These are phyloP conservation scores for Bimuria novae-zelandiae DNA, from an alignment of 2,329 filamentous ascomycete genomes.

Conservation along the genomic window DNA sequence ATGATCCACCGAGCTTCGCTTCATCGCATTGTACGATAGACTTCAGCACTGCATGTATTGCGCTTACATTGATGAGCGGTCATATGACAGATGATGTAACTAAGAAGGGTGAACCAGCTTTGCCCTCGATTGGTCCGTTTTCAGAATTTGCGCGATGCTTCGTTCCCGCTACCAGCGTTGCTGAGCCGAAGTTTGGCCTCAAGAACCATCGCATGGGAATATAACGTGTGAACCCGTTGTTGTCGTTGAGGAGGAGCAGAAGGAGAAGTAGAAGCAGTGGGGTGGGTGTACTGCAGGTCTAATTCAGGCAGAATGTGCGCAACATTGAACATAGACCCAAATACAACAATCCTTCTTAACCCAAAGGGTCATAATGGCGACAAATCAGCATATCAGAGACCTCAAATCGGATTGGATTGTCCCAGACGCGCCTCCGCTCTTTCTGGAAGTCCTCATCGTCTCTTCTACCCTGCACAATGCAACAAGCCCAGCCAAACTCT, in stretches of 20 bases:
- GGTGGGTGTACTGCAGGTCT: no score
- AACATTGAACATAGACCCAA: background rate
- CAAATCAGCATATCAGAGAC: background rate
- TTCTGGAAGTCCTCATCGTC: background rate
- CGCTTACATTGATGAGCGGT: background rate
- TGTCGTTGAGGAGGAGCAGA: no score
- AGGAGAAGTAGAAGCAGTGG: no score
- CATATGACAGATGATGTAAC: background rate
- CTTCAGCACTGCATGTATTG: no score
- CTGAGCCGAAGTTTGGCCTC: no score
- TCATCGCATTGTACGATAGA: background rate
- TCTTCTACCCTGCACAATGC: background rate
- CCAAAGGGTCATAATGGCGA: background rate
- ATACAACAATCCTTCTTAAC: background rate
- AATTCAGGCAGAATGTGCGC: background rate
- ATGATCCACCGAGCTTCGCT: conserved; percentile 11
- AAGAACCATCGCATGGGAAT: no score
- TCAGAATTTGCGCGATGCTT: no score
- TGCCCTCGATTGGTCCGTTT: no score
- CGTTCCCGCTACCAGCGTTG: no score
- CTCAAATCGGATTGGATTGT: background rate
- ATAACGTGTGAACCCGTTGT: no score
- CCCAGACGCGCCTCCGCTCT: background rate
- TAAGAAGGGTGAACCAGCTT: no score
- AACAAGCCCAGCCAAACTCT: background rate